phyloP scores from a whole-genome alignment of 2,329 filamentous ascomycete genomes.

The Ustilaginoidea virens region DNA sequence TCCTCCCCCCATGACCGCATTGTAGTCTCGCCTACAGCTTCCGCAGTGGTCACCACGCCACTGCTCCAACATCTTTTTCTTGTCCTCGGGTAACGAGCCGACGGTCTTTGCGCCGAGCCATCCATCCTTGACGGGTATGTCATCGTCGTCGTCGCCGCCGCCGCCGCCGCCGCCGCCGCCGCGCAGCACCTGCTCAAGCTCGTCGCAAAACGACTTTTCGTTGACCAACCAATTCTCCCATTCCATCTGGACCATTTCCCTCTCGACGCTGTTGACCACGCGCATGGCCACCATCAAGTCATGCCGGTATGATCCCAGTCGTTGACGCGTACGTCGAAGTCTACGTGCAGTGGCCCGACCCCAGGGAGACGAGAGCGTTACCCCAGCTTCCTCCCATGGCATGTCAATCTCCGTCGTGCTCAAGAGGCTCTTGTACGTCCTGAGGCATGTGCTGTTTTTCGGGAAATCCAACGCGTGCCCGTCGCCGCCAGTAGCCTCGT shows the following conservation, averaged over 20 bases:
- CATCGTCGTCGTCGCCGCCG: slow-evolving; percentile 9
- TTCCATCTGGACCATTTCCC: slow-evolving; percentile 70
- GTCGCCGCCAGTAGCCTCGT: slow-evolving; percentile 37
- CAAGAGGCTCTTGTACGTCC: slow-evolving; percentile 44
- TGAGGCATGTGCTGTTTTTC: slow-evolving; percentile 40
- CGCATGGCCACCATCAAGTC: slow-evolving; percentile 83
- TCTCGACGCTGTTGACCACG: slow-evolving; percentile 77
- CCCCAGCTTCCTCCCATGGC: slow-evolving; percentile 36
- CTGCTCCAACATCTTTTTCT: slow-evolving; percentile 22
- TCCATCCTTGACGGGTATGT: too few relatives aligned
- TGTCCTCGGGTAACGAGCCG: slow-evolving; percentile 14
- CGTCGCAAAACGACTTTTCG: slow-evolving; percentile 62
- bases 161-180: slow-evolving; percentile 9
- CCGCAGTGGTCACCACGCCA: slow-evolving; percentile 42
- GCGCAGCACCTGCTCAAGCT: slow-evolving; percentile 33
- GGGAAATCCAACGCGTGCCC: slow-evolving; percentile 19
- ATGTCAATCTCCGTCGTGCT: slow-evolving; percentile 42
- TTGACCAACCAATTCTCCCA: slow-evolving; percentile 87
- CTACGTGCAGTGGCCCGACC: slow-evolving; percentile 44
- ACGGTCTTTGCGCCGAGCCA: slow-evolving; percentile 17
- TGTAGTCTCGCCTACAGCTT: slow-evolving; percentile 34
- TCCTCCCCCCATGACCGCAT: slow-evolving; percentile 16
- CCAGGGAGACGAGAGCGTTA: slow-evolving; percentile 27
- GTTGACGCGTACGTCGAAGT: slow-evolving; percentile 66
- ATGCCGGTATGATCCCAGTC: slow-evolving; percentile 71